These are phyloP conservation scores for Colletotrichum euphorbiae DNA, from an alignment of 2,329 filamentous ascomycete species.

Conservation along the genomic window DNA sequence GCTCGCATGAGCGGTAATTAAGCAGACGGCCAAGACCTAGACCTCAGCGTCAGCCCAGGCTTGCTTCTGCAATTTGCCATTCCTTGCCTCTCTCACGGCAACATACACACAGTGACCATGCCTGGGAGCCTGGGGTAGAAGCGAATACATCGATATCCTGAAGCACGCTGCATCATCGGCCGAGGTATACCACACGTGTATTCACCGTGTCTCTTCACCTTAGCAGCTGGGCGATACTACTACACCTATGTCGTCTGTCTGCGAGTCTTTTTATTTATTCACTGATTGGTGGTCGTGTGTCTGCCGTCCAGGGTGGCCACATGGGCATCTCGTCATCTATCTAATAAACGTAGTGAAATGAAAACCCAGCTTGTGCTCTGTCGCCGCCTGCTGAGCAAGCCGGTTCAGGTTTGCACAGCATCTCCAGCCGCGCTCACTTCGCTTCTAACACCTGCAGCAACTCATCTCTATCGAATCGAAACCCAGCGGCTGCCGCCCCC, in stretches of 20 bases:
- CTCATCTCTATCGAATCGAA: conserved; percentile 9
- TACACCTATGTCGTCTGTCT: not conserved
- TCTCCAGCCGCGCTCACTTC: conserved; percentile 26
- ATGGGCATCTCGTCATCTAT: conserved; percentile 2
- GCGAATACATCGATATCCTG: not conserved
- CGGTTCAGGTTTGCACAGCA: conserved; percentile 15
- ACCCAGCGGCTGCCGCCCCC: not conserved
- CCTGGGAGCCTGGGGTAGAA: conserved; percentile 4
- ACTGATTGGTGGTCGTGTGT: not conserved
- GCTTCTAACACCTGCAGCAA: conserved; percentile 34
- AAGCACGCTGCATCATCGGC: conserved; percentile 2
- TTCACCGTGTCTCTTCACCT: conserved; percentile 2
- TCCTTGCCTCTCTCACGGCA: not conserved
- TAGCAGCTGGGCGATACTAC: conserved; percentile 1
- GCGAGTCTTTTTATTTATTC: not conserved
- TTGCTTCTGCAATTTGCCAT: not conserved
- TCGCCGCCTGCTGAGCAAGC: conserved; percentile 1
- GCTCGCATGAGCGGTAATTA: not conserved
- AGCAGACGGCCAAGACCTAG: not conserved
- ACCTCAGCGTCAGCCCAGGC: not conserved
- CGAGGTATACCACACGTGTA: not conserved
- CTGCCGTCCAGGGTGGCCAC: not conserved
- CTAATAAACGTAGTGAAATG: not conserved
- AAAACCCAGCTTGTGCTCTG: conserved; percentile 11
- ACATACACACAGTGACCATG: conserved; percentile 3